phyloP scores from a whole-genome alignment of 2,329 filamentous ascomycete genomes.

The Cladobotryum protrusum region DNA sequence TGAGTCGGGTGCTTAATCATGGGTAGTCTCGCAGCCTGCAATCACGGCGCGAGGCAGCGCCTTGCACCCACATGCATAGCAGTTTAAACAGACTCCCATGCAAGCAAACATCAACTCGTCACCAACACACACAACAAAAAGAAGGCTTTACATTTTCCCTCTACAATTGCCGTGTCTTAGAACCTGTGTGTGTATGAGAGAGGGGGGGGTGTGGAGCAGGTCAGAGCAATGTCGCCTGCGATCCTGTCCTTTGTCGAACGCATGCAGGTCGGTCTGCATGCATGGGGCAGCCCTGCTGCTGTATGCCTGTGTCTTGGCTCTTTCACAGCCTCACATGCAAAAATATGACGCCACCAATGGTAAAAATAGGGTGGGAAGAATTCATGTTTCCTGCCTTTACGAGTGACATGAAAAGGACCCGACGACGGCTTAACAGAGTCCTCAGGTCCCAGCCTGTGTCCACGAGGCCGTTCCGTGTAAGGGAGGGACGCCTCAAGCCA shows the following conservation, averaged over 20 bases:
- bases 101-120: slow-evolving; percentile 7
- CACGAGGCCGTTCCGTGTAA: too few relatives aligned
- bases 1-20: too few relatives aligned
- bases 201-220: background rate
- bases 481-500: too few relatives aligned
- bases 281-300: slow-evolving; percentile 1
- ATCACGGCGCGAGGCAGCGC: slow-evolving; percentile 1
- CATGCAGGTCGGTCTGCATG: background rate
- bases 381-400: too few relatives aligned
- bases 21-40: slow-evolving; percentile 4
- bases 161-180: slow-evolving; percentile 8
- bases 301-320: background rate
- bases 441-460: too few relatives aligned
- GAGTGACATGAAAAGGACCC: too few relatives aligned
- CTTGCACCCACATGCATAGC: slow-evolving; percentile 8
- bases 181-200: background rate
- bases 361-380: background rate
- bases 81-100: slow-evolving; percentile 4
- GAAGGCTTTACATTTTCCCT: background rate
- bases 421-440: too few relatives aligned
- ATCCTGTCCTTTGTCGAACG: background rate
- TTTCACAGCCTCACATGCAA: slow-evolving; percentile 4
- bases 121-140: background rate
- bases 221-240: background rate
- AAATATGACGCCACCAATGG: slow-evolving; percentile 6